Evolutionary conservation across 2,329 filamentous ascomycete species (phyloP), one percentile per base, ranked within the genome.

Genomic region (Cordyceps cateniannulata): DNA sequence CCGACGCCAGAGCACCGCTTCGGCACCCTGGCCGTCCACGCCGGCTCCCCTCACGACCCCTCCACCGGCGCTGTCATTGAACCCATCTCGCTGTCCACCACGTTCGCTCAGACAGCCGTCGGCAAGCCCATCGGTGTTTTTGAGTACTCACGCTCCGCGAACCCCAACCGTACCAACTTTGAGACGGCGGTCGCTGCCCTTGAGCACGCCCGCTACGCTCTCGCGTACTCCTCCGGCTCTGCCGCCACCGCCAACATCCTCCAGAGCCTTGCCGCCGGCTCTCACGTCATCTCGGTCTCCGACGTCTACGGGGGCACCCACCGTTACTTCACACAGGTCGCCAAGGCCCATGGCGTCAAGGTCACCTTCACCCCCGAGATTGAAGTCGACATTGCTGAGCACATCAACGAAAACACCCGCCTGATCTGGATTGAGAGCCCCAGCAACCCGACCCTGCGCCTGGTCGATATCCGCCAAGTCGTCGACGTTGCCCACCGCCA

Each of bases 261-360:
- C 62, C 95, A 98, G 78, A 95, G 90, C 67, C 85, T 99, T 62
- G 92, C 93, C 25, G 83, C 89, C 14, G 93, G 92, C 64, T 95
- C 91, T 52, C 95, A 99, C 77, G 91, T 99, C 69, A 88, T 99
- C 69, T 97, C 92, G 63, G 91, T 99, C 52, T 96, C 92, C 50
- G 95, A 99, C 74, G 93, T 99, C 69, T 99, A 99, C 75, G 95
- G 95, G 68, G 95, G 95, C 68, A 99, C 95, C 47, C 95, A 99
- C 79, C 85, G 95, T 70, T 99, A 99, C 81, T 99, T 99, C 81
- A 99, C 95, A 66, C 93, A 97, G 78, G 95, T 98, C 55, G 95
- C 95, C 61, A 87, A 91, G 69, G 92, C 95, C 27, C 95, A 99
- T 75, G 91, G 93, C 69, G 91, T 99, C 59, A 86, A 89, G 68